A percentile compares a stretch with the other conserved stretches of the same genome.
These are phyloP conservation scores for Stephania yunnanensis DNA, from an alignment of 164 flowering plant genomes.

Conservation along the genomic window DNA sequence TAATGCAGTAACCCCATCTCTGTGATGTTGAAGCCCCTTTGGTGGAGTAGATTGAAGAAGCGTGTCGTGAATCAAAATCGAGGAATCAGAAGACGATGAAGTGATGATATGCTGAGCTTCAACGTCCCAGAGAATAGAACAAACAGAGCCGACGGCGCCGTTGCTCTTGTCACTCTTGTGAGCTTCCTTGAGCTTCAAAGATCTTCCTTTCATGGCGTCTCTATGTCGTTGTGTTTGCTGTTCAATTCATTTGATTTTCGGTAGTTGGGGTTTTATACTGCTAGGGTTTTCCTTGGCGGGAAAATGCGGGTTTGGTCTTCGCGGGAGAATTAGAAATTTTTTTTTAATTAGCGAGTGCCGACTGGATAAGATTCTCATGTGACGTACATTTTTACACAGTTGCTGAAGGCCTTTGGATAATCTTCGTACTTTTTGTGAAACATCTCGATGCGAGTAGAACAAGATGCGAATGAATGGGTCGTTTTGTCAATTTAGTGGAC, in stretches of 20 bases:
- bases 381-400: no score
- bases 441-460: no score
- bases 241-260: neutral
- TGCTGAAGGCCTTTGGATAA: no score
- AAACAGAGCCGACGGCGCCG: constrained; percentile 34
- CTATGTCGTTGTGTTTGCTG: neutral
- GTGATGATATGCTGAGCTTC: constrained; percentile 67
- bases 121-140: constrained; percentile 68
- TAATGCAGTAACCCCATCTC: constrained; percentile 78
- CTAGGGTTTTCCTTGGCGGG: constrained; percentile 1
- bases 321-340: neutral
- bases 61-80: constrained; percentile 61
- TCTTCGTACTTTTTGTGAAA: no score
- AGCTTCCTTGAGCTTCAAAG: constrained; percentile 77
- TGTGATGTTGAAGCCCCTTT: constrained; percentile 57
- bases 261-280: neutral
- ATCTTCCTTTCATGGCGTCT: constrained; percentile 61
- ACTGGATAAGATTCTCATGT: no score
- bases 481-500: no score
- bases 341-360: no score
- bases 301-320: neutral
- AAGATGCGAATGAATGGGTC: no score
- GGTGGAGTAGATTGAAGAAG: constrained; percentile 42
- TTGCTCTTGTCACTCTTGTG: constrained; percentile 39
- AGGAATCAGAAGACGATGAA: constrained; percentile 59